Percentiles rank a stretch among this genome's conserved stretches.
Evolutionary conservation across 768 basidiomycete genomes (phyloP).

Genomic region (Russula sp.): DNA sequence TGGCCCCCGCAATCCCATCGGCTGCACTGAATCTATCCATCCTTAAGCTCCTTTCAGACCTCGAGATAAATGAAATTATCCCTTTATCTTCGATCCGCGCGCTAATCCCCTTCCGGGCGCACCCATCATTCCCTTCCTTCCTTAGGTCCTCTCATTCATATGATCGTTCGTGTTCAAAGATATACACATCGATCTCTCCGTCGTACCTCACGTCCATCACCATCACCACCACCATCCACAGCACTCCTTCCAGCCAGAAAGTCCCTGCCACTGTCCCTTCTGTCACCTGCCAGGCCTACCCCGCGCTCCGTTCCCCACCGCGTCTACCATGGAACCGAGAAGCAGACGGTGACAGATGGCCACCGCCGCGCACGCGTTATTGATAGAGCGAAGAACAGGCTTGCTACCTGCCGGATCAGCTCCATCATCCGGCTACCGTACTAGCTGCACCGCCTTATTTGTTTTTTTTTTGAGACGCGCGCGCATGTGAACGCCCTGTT

Average conservation of each 20-base stretch:
- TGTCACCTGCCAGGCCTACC: slow-evolving; percentile 18
- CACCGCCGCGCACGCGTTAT: slow-evolving; percentile 5
- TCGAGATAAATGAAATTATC: slow-evolving; percentile 10
- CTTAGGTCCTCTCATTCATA: not conserved
- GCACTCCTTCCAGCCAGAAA: slow-evolving; percentile 3
- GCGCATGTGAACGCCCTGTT: not conserved
- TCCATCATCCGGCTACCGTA: not conserved
- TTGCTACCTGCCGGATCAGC: not conserved
- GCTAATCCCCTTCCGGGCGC: slow-evolving; percentile 8
- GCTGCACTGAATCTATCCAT: slow-evolving; percentile 1
- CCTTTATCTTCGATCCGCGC: slow-evolving; percentile 12
- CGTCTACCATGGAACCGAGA: slow-evolving; percentile 4
- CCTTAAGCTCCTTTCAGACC: slow-evolving; percentile 9
- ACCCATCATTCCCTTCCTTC: not conserved
- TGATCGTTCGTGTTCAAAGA: not conserved
- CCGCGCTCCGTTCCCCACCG: slow-evolving; percentile 5
- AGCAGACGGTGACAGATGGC: not conserved
- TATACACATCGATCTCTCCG: not conserved
- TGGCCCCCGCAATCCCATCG: slow-evolving; percentile 4
- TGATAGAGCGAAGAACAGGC: not conserved
- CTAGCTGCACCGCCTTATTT: not conserved
- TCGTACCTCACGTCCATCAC: not conserved
- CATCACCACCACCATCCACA: not conserved
- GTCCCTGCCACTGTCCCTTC: not conserved
- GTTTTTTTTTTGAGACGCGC: not conserved